phyloP scores from a whole-genome alignment of 495 filamentous ascomycete species.

The Talaromyces liani region DNA sequence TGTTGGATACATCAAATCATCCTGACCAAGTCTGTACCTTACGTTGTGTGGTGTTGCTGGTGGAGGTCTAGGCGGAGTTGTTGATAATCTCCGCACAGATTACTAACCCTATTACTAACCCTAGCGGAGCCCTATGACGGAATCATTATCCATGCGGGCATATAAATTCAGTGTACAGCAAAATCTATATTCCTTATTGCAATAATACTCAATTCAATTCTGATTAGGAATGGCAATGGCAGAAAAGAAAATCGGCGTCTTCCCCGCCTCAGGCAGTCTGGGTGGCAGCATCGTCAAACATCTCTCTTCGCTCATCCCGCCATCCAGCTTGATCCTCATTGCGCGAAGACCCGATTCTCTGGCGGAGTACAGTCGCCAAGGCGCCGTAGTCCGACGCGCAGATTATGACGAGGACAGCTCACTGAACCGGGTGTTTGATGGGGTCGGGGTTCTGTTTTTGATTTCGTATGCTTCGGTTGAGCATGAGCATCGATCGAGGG shows the following conservation, averaged over 20 bases:
- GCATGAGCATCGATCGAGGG: slow-evolving; percentile 26
- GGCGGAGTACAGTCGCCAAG: slow-evolving; percentile 13
- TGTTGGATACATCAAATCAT: neutral
- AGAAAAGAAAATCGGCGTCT: slow-evolving; percentile 33
- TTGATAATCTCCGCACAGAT: neutral
- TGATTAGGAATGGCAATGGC: neutral
- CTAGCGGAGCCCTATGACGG: neutral
- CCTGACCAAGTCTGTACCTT: neutral
- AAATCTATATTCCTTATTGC: neutral
- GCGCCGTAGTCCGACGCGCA: slow-evolving; percentile 25
- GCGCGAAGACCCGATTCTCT: slow-evolving; percentile 37
- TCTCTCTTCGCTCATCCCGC: slow-evolving; percentile 29
- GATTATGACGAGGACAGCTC: slow-evolving; percentile 29
- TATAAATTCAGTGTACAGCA: neutral
- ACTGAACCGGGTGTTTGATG: slow-evolving; percentile 28
- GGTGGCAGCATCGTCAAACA: slow-evolving; percentile 40
- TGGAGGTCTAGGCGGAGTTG: neutral
- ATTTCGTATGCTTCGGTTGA: slow-evolving; percentile 38
- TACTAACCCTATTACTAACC: neutral
- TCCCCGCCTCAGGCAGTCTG: slow-evolving; percentile 44
- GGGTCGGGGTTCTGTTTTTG: slow-evolving; percentile 27
- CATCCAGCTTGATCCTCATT: slow-evolving; percentile 34
- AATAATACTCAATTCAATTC: neutral
- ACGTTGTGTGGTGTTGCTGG: neutral
- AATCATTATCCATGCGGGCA: neutral